Conservation (phyloP, 2,329 filamentous ascomycete genomes). For the Nigrospora osmanthi region DNA sequence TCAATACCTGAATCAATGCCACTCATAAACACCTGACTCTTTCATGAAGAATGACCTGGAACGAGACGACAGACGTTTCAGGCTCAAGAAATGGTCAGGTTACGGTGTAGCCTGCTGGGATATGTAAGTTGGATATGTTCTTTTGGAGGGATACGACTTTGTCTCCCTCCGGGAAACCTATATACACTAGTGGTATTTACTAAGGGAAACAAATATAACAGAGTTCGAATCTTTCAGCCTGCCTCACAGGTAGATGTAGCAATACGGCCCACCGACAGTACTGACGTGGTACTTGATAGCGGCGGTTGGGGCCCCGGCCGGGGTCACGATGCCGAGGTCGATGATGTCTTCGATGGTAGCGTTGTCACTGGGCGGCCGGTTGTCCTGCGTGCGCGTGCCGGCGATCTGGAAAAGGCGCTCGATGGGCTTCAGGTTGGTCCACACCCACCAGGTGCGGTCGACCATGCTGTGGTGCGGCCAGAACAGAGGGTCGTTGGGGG, state of each 20-base stretch:
- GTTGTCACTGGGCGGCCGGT: slow-evolving; percentile 12
- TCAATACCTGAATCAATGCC: too few species aligned
- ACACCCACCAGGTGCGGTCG: slow-evolving; percentile 17
- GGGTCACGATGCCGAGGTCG: slow-evolving; percentile 6
- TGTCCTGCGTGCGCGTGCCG: slow-evolving; percentile 13
- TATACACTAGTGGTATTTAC: too few species aligned
- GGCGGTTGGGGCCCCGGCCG: neutral
- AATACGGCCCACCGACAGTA: slow-evolving; percentile 2
- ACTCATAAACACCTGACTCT: too few species aligned
- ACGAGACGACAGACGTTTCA: too few species aligned
- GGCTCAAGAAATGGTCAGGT: too few species aligned
- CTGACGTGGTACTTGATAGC: slow-evolving; percentile 4
- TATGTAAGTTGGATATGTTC: too few species aligned
- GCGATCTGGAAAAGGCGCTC: slow-evolving; percentile 10
- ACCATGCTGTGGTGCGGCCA: slow-evolving; percentile 9
- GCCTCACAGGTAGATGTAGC: slow-evolving; percentile 4
- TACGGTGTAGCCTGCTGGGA: too few species aligned
- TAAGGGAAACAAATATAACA: too few species aligned
- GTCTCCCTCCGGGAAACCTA: too few species aligned
- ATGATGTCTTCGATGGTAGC: slow-evolving; percentile 14
- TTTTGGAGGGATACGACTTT: too few species aligned
- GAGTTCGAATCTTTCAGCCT: too few species aligned
- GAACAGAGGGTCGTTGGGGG: slow-evolving; percentile 3
- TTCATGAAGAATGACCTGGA: too few species aligned
- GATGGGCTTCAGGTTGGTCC: slow-evolving; percentile 13